These are phyloP conservation scores for Rutstroemia sp. DNA, from an alignment of 2,329 filamentous ascomycete species.

Conservation along the genomic window DNA sequence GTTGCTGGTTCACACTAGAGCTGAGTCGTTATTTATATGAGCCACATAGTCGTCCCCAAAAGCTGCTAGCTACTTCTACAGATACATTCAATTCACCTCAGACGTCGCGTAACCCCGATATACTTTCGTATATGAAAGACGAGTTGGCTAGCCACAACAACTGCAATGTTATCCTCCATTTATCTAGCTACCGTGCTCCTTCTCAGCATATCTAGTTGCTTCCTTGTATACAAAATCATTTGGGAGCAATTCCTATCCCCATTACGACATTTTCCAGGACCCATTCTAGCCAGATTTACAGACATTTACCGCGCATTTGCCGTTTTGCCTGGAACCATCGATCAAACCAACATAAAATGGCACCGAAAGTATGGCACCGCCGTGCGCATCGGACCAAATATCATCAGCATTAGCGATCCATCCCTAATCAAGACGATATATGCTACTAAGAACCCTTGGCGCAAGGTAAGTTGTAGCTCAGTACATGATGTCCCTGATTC, in stretches of 20 bases:
- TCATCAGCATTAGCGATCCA: conserved; percentile 33
- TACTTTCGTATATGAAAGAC: too few relatives aligned
- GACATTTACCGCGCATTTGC: not conserved
- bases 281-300: not conserved
- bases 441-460: conserved; percentile 35
- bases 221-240: not conserved
- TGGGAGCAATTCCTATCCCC: not conserved
- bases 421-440: conserved; percentile 31
- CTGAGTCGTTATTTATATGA: too few relatives aligned
- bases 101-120: too few relatives aligned
- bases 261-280: not conserved
- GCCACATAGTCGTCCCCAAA: too few relatives aligned
- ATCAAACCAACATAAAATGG: not conserved
- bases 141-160: not conserved
- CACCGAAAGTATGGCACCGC: conserved; percentile 1
- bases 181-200: not conserved
- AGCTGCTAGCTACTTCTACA: too few relatives aligned
- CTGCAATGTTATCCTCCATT: not conserved
- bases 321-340: not conserved
- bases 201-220: not conserved
- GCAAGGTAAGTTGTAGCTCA: not conserved
- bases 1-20: too few relatives aligned
- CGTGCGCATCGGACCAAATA: conserved; percentile 1
- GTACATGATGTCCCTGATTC: not conserved
- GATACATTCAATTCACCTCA: too few relatives aligned